These are phyloP conservation scores for Coccinonectria pachysandricola DNA, from an alignment of 2,329 filamentous ascomycete species.

Conservation along the genomic window DNA sequence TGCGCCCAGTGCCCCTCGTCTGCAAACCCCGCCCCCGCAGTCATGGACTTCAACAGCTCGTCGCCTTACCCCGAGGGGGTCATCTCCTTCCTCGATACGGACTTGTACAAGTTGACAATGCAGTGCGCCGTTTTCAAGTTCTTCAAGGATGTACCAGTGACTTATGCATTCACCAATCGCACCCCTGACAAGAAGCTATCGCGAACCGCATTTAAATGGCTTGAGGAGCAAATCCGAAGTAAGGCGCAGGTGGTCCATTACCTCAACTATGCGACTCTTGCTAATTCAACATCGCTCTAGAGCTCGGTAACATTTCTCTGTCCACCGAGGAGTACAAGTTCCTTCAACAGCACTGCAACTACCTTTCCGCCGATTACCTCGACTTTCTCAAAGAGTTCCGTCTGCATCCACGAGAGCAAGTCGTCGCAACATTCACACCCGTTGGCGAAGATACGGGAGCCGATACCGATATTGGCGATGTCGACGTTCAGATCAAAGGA, in stretches of 20 bases:
- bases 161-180: constrained; percentile 90
- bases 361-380: constrained; percentile 69
- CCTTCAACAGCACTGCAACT: constrained; percentile 68
- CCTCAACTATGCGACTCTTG: too few species aligned
- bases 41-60: constrained; percentile 57
- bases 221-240: constrained; percentile 75
- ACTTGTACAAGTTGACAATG: constrained; percentile 96
- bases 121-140: constrained; percentile 93
- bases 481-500: constrained; percentile 69
- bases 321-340: constrained; percentile 72
- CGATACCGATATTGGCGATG: constrained; percentile 59
- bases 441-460: constrained; percentile 46
- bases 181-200: constrained; percentile 90
- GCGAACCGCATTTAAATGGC: constrained; percentile 73
- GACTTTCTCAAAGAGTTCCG: constrained; percentile 72
- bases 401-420: constrained; percentile 70
- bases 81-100: constrained; percentile 72
- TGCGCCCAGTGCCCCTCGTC: too few species aligned
- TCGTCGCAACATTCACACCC: constrained; percentile 57
- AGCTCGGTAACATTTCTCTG: constrained; percentile 72
- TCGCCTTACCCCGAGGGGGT: constrained; percentile 64
- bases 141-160: constrained; percentile 73
- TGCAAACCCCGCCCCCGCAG: too few species aligned
- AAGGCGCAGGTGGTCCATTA: too few species aligned
- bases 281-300: constrained; percentile 38